phyloP scores from a whole-genome alignment of 2,329 filamentous ascomycete genomes.

The Hypoxylon sp. region DNA sequence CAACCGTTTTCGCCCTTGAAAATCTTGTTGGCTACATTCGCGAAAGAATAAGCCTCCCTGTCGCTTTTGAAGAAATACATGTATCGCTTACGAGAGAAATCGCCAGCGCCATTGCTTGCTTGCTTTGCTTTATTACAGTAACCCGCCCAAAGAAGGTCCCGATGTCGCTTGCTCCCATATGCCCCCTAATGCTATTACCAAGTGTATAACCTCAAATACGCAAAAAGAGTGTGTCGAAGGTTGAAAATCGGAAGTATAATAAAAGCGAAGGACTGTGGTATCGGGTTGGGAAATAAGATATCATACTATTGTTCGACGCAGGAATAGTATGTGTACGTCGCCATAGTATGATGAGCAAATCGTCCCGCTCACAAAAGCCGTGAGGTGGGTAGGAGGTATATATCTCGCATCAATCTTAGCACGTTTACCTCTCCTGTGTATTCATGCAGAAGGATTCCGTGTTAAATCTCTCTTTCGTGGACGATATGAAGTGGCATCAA shows the following conservation, averaged over 20 bases:
- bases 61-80: slow-evolving; percentile 28
- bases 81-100: slow-evolving; percentile 16
- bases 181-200: slow-evolving; percentile 42
- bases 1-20: slow-evolving; percentile 17
- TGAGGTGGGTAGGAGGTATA: neutral
- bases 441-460: neutral
- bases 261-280: slow-evolving; percentile 12
- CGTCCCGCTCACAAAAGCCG: slow-evolving; percentile 1
- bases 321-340: neutral
- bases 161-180: slow-evolving; percentile 45
- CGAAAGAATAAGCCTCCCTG: slow-evolving; percentile 17
- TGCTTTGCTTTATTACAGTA: slow-evolving; percentile 37
- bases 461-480: neutral
- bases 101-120: slow-evolving; percentile 39
- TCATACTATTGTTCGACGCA: slow-evolving; percentile 2
- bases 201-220: slow-evolving; percentile 34
- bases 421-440: neutral
- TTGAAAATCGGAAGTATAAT: slow-evolving; percentile 10
- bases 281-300: neutral
- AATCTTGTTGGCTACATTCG: slow-evolving; percentile 13
- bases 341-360: neutral
- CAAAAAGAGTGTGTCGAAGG: slow-evolving; percentile 36
- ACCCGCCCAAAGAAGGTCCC: slow-evolving; percentile 36
- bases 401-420: neutral
- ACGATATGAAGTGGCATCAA: neutral